Conservation (phyloP, 805 yeast species). For the Candida caryicola region DNA sequence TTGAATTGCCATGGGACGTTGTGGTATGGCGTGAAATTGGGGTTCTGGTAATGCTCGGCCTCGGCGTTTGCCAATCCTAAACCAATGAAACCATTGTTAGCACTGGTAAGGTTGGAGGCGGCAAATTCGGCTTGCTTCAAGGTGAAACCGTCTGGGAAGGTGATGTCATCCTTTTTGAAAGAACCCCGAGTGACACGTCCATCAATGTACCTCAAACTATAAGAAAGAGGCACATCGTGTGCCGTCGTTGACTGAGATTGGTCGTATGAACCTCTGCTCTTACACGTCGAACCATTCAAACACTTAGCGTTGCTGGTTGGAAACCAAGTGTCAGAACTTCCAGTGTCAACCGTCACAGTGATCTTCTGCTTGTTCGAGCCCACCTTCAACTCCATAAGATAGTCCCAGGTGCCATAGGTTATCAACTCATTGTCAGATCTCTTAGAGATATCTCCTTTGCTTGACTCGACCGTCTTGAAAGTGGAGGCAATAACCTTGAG, state of each 20-base stretch:
- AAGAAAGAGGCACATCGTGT: too few species aligned
- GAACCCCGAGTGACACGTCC: too few species aligned
- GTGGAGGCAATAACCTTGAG: too few species aligned
- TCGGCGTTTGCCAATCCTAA: slow-evolving; percentile 5
- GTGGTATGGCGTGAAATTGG: slow-evolving; percentile 1
- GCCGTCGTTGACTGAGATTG: too few species aligned
- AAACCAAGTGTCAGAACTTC: not conserved
- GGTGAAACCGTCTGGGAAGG: slow-evolving; percentile 5
- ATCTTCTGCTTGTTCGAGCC: slow-evolving; percentile 9
- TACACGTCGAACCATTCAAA: too few species aligned
- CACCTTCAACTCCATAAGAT: not conserved
- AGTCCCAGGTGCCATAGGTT: too few species aligned
- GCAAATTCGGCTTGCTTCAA: slow-evolving; percentile 8
- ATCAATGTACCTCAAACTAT: too few species aligned
- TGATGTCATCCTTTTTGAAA: slow-evolving; percentile 8
- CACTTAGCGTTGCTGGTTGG: not conserved
- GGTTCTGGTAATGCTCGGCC: not conserved
- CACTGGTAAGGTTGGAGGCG: slow-evolving; percentile 1
- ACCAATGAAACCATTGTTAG: slow-evolving; percentile 7
- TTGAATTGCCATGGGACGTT: slow-evolving; percentile 12
- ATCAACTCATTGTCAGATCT: too few species aligned
- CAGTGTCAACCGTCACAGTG: slow-evolving; percentile 7
- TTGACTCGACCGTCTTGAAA: too few species aligned
- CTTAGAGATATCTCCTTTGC: too few species aligned
- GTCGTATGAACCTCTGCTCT: too few species aligned